Percentiles rank a stretch among this genome's conserved stretches.
Conservation (phyloP, 345 rosid genomes). For the Populus deltoides region DNA sequence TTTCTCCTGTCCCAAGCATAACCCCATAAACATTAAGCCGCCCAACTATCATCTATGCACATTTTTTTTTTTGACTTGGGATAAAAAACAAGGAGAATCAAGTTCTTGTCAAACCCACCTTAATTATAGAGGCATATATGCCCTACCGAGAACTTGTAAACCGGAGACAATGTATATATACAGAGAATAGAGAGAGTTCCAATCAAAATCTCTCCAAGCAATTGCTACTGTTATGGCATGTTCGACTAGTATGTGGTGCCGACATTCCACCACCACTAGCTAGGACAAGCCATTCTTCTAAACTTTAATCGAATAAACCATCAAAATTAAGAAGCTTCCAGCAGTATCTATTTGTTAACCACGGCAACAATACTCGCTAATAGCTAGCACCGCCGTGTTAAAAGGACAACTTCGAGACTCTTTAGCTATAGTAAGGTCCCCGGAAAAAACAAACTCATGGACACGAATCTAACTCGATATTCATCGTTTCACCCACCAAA, state of each 20-base stretch:
- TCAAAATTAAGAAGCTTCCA: neutral
- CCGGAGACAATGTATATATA: neutral
- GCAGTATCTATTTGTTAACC: too few relatives aligned
- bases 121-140: constrained; percentile 8
- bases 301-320: neutral
- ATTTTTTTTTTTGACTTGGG: neutral
- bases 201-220: neutral
- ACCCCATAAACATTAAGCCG: neutral
- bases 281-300: neutral
- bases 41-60: neutral
- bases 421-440: neutral
- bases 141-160: neutral
- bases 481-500: too few relatives aligned
- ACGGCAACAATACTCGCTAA: too few relatives aligned
- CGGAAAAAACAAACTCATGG: neutral
- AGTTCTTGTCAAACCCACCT: constrained; percentile 15
- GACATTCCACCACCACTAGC: neutral
- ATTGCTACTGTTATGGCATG: neutral
- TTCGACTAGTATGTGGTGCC: neutral
- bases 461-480: too few relatives aligned
- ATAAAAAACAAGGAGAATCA: constrained; percentile 12
- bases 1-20: neutral
- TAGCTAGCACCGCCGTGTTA: neutral
- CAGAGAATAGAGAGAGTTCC: neutral
- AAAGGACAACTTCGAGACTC: neutral